Evolutionary conservation across 192 early-diverging fungal genomes (phyloP), one percentile per base, ranked within the genome.

Genomic region (Pecoramyces ruminantium): DNA sequence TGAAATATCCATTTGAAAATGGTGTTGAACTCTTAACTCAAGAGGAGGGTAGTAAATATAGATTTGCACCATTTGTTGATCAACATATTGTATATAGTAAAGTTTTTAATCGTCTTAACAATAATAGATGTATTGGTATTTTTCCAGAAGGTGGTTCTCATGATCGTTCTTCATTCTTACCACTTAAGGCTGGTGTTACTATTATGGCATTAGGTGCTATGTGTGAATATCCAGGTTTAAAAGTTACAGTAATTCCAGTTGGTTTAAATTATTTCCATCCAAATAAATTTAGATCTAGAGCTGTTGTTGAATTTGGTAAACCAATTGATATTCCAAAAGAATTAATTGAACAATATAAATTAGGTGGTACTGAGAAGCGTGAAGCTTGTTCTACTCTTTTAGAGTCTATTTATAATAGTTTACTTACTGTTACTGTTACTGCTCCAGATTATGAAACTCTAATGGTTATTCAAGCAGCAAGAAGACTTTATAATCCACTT

Each of bases 91-190:
- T 98, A 84, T 98, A 96, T 84, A 86, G 88, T n/a, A 85, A 88
- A 16, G 98, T 99, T 18, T 92, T 93, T 81, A 87, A 92, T 21
- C 89, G 93, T 14, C 83, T 99, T 34, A 89, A 93, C 81, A 85
- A 85, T 34, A 92, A 92, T 79, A 87, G 86, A 29, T 95, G 95
- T 83, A 92, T 99, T 13, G 95, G 96, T 21, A 99, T 99, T 81
- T 99, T 99, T 86, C 98, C 98, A 12, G 98, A 98, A 81, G 97
- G 98, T 77, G 98, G 98, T 16, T 94, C 93, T 83, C 98, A 99
- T 87, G 98, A 99, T 86, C 94, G 96, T 79, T 90, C 95, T 9
- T 93, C 97, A 82, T 93, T 99, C 89, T 85, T 99, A 79, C 98
- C 98, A 30, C 86, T 99, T 78, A 99, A 98, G 90, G 93, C 90